Evolutionary conservation across 2,329 filamentous ascomycete species (phyloP).

Genomic region (Neocucurbitaria cava): DNA sequence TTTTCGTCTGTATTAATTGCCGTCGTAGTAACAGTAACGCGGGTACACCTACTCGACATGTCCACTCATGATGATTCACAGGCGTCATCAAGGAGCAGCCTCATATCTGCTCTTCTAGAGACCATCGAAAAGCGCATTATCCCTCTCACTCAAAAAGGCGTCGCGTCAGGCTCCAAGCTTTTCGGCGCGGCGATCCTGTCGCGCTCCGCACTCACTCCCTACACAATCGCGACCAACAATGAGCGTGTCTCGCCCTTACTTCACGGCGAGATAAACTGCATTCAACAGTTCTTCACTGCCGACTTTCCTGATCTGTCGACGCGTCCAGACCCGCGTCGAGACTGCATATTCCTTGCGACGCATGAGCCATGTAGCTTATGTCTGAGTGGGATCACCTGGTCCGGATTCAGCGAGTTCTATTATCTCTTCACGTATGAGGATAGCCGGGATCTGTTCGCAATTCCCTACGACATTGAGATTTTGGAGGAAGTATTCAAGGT

Average conservation of each 20-base stretch:
- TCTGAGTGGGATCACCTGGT: slow-evolving; percentile 65
- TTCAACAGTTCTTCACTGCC: slow-evolving; percentile 62
- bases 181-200: slow-evolving; percentile 64
- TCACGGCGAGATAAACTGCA: slow-evolving; percentile 68
- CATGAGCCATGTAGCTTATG: slow-evolving; percentile 67
- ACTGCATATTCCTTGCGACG: slow-evolving; percentile 66
- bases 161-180: slow-evolving; percentile 62
- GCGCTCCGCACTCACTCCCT: slow-evolving; percentile 49
- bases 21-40: no score
- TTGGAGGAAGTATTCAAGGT: slow-evolving; percentile 64
- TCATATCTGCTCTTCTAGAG: slow-evolving; percentile 13
- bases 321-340: slow-evolving; percentile 51
- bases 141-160: slow-evolving; percentile 59
- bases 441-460: slow-evolving; percentile 62
- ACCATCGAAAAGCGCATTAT: slow-evolving; percentile 55
- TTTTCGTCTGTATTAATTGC: no score
- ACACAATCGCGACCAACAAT: slow-evolving; percentile 64
- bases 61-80: background rate
- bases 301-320: slow-evolving; percentile 37
- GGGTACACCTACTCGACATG: slow-evolving; percentile 2
- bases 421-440: slow-evolving; percentile 68
- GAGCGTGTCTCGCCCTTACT: slow-evolving; percentile 62
- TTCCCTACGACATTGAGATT: slow-evolving; percentile 66
- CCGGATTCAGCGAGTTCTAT: slow-evolving; percentile 64
- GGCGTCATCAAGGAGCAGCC: background rate